Percentiles rank a stretch among this genome's conserved stretches.
These are phyloP conservation scores for Plantago ovata DNA, from an alignment of 257 asterid genomes.

Conservation along the genomic window DNA sequence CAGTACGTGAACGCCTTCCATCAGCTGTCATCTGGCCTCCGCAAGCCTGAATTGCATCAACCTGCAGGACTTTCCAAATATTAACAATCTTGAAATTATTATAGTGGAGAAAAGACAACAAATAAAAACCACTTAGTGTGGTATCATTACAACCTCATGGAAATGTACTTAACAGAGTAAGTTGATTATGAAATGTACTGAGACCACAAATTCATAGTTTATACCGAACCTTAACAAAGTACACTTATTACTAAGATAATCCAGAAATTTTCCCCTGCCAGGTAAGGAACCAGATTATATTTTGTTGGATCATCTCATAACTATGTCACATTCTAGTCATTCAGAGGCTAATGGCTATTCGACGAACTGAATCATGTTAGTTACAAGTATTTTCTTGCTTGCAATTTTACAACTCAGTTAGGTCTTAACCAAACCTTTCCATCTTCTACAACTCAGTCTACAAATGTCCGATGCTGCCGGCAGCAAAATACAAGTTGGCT, in stretches of 20 bases:
- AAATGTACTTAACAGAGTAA: not conserved
- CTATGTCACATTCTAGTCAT: not conserved
- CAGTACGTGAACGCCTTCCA: slow-evolving; percentile 64
- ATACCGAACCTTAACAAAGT: not conserved
- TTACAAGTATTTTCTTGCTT: not conserved
- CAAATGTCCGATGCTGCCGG: too few relatives aligned
- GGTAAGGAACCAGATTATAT: not conserved
- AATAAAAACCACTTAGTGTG: not conserved
- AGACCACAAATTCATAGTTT: not conserved
- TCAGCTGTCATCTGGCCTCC: slow-evolving; percentile 90
- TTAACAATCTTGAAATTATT: slow-evolving; percentile 9
- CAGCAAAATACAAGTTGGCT: too few relatives aligned
- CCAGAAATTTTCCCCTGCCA: not conserved
- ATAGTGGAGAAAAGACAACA: not conserved
- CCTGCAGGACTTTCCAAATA: slow-evolving; percentile 40
- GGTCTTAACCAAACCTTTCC: too few relatives aligned
- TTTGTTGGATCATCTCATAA: not conserved
- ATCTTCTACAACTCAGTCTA: too few relatives aligned
- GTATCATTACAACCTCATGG: not conserved
- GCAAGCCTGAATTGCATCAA: slow-evolving; percentile 88
- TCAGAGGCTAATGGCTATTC: not conserved
- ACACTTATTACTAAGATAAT: not conserved
- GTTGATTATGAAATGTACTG: not conserved
- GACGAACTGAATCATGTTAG: not conserved
- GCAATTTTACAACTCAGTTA: too few relatives aligned